Evolutionary conservation across 225 moss, liverwort and hornwort genomes (phyloP).

Genomic region (Marchantia paleacea): DNA sequence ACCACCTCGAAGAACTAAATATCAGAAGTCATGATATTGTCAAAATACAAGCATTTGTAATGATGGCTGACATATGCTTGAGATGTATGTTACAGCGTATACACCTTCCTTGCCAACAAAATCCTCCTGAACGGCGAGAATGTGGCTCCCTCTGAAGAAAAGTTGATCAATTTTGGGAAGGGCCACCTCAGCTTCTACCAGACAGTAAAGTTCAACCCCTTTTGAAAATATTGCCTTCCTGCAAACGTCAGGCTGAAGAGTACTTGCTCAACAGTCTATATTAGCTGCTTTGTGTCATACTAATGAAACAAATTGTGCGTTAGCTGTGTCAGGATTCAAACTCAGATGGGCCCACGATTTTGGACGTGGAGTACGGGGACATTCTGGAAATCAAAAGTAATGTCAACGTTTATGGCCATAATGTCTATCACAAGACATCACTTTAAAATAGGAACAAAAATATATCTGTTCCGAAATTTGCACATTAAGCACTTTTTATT

Average conservation of each 20-base stretch:
- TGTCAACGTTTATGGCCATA: neutral
- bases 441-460: too few relatives aligned
- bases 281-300: neutral
- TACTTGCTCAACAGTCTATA: neutral
- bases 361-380: constrained; percentile 36
- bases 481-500: neutral
- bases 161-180: constrained; percentile 54
- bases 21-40: neutral
- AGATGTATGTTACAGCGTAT: constrained; percentile 37
- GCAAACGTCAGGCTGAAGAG: neutral
- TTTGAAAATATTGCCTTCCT: neutral
- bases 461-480: neutral
- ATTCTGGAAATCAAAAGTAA: constrained; percentile 33
- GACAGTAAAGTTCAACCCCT: constrained; percentile 18
- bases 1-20: neutral
- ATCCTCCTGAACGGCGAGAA: constrained; percentile 42
- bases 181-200: constrained; percentile 48
- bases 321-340: constrained; percentile 8
- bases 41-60: neutral
- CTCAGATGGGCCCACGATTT: constrained; percentile 11
- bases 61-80: neutral
- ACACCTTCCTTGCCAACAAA: constrained; percentile 36
- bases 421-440: neutral
- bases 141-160: constrained; percentile 31
- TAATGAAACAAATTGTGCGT: neutral